Percentiles rank a stretch among this genome's conserved stretches.
These are phyloP conservation scores for Barnettozyma sucrosica DNA, from an alignment of 805 yeast genomes.

Conservation along the genomic window DNA sequence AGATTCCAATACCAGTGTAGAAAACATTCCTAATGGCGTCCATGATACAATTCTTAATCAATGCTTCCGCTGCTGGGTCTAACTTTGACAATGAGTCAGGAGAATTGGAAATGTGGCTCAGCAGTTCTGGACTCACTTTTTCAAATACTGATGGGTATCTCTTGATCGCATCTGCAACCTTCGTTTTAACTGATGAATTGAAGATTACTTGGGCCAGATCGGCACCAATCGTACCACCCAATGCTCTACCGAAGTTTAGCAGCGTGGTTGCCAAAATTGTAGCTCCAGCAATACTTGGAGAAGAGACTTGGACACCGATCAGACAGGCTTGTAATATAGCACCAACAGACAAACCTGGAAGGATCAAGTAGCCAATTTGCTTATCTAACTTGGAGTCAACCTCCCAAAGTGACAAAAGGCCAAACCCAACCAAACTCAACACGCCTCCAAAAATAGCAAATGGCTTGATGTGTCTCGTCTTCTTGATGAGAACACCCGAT, in stretches of 20 bases:
- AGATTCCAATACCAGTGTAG: constrained; percentile 34
- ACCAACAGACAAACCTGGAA: constrained; percentile 45
- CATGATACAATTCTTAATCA: constrained; percentile 23
- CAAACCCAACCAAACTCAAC: constrained; percentile 38
- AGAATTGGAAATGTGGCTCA: not conserved
- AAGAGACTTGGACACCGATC: constrained; percentile 40
- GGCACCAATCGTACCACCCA: constrained; percentile 42
- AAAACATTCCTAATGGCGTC: constrained; percentile 33
- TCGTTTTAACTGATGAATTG: constrained; percentile 24
- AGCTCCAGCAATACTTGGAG: constrained; percentile 47
- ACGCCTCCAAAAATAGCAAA: constrained; percentile 32
- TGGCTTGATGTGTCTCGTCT: constrained; percentile 37
- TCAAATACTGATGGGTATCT: not conserved
- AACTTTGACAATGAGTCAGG: not conserved
- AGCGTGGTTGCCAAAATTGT: constrained; percentile 43
- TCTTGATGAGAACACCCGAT: constrained; percentile 33
- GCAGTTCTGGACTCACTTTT: not conserved
- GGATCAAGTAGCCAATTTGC: constrained; percentile 41
- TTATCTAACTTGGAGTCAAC: constrained; percentile 31
- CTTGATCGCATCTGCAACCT: not conserved
- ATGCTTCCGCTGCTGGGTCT: not conserved
- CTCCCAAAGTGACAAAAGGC: constrained; percentile 37
- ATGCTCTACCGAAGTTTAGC: constrained; percentile 37
- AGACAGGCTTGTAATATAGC: constrained; percentile 40
- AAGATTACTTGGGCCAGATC: constrained; percentile 39